Evolutionary conservation across 352 stramenopile species (phyloP), one percentile per base, ranked within the genome.

Genomic region (Phytophthora kernoviae): DNA sequence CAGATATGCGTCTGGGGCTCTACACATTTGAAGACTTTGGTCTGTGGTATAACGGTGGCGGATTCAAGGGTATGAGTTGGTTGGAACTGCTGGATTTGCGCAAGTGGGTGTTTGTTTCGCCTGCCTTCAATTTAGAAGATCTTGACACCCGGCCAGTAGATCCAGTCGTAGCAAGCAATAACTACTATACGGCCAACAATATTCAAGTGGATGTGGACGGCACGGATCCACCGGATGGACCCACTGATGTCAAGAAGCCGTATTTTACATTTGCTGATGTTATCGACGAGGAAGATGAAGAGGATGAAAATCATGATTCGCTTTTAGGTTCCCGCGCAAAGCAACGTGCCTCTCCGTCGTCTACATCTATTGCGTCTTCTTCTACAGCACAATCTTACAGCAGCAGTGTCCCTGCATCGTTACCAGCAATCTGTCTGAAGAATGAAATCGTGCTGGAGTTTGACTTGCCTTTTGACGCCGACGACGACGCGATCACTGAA

Each of bases 21-120:
- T 93, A 87, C 58, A 85, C 72, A 8, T 96, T 96, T 70, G 87
- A 94, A 67, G 76, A 92, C 15, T 96, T 96, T 53, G 87, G 84
- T 1, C 46, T 79, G 24, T 96, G 87, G 87, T 96, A 96, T 57
- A 96, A 96, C 61, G 73, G 73, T 4, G 84, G 84, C 41, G 88
- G 88, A 0, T 93, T 79, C 46, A 80, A 84, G 49, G 72, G 63
- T 2, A 87, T 94, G 77, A 94, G 85, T 44, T 96, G 86, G 85
- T 54, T 96, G 7, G 88, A 96, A 60, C 51, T 96, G 30, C 71
- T 96, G 5, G 88, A 96, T 66, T 57, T 96, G 42, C 74, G 79
- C 17, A 96, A 96, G 49, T 96, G 85, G 88, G 60, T 77, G 12
- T 94, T 91, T 61, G 74, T 94, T 24, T 93, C 81, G 10, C 68